phyloP scores from a whole-genome alignment of 306 rosid species.

The Mimosa pudica region DNA sequence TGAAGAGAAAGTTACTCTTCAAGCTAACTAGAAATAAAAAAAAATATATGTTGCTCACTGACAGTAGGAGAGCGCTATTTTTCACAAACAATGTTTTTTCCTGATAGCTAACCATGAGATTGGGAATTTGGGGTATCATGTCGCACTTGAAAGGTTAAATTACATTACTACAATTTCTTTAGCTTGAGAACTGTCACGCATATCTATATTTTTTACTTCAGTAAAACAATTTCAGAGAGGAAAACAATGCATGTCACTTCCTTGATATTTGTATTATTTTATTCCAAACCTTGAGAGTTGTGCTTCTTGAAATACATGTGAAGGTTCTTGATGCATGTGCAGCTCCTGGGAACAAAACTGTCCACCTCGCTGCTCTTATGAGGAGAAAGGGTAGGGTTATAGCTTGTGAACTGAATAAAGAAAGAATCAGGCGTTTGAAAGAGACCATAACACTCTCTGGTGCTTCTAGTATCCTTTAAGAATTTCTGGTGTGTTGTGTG shows the following conservation, averaged over 20 bases:
- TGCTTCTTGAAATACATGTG: slow-evolving; percentile 41
- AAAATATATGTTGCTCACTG: background rate
- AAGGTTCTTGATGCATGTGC: slow-evolving; percentile 96
- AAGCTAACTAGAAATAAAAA: background rate
- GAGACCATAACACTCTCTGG: slow-evolving; percentile 81
- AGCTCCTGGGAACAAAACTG: slow-evolving; percentile 97
- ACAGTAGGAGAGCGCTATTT: background rate
- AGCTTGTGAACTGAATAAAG: slow-evolving; percentile 80
- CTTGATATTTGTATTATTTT: background rate
- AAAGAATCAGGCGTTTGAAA: slow-evolving; percentile 67
- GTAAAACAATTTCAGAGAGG: background rate
- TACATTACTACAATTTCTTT: background rate
- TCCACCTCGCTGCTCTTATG: slow-evolving; percentile 93
- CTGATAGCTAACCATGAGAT: slow-evolving; percentile 21
- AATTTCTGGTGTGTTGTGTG: background rate
- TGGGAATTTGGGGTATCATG: slow-evolving; percentile 10
- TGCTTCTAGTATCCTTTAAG: slow-evolving; percentile 75
- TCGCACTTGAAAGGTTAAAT: slow-evolving; percentile 2
- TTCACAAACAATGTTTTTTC: slow-evolving; percentile 17
- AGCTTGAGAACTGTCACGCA: background rate
- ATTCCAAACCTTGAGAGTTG: slow-evolving; percentile 20
- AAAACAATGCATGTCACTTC: slow-evolving; percentile 6
- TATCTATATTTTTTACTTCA: background rate
- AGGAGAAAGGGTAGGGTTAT: slow-evolving; percentile 69
- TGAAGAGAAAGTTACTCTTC: background rate